Evolutionary conservation across 805 yeast genomes (phyloP).

Genomic region (Cyberlindnera nakhonratchasimensis): DNA sequence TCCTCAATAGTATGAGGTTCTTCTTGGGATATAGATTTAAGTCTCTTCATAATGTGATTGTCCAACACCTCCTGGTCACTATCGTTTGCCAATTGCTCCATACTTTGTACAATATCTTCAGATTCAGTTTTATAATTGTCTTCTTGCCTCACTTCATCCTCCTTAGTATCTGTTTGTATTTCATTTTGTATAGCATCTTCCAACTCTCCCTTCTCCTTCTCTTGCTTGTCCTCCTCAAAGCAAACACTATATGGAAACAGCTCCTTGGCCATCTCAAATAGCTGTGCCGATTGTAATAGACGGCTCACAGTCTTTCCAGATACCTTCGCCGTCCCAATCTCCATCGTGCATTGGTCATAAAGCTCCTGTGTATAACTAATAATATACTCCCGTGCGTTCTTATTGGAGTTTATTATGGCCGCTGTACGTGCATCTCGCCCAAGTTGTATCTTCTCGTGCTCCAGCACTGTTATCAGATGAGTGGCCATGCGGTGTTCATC

Average conservation of each 20-base stretch:
- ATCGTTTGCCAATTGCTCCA: slow-evolving; percentile 4
- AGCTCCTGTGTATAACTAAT: slow-evolving; percentile 4
- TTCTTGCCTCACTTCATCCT: not conserved
- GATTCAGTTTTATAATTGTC: not conserved
- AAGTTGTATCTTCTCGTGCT: slow-evolving; percentile 1
- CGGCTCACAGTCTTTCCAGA: slow-evolving; percentile 2
- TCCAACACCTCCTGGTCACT: slow-evolving; percentile 2
- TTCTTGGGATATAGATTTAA: not conserved
- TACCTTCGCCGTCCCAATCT: not conserved
- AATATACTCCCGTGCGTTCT: slow-evolving; percentile 16
- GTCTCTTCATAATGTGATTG: not conserved
- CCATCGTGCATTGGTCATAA: slow-evolving; percentile 3
- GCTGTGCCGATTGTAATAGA: not conserved
- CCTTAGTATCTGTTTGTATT: not conserved
- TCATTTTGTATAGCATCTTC: not conserved
- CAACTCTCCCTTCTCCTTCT: not conserved
- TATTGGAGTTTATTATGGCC: slow-evolving; percentile 3
- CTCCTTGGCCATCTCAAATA: slow-evolving; percentile 3
- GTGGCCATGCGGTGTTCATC: not conserved
- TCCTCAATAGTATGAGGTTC: slow-evolving; percentile 1
- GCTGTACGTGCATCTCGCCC: not conserved
- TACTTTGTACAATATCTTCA: slow-evolving; percentile 1
- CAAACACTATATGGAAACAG: slow-evolving; percentile 7
- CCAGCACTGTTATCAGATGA: slow-evolving; percentile 5
- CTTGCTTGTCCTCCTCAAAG: slow-evolving; percentile 1